Evolutionary conservation across 2,329 filamentous ascomycete species (phyloP).

Genomic region (Ambrosiella xylebori): DNA sequence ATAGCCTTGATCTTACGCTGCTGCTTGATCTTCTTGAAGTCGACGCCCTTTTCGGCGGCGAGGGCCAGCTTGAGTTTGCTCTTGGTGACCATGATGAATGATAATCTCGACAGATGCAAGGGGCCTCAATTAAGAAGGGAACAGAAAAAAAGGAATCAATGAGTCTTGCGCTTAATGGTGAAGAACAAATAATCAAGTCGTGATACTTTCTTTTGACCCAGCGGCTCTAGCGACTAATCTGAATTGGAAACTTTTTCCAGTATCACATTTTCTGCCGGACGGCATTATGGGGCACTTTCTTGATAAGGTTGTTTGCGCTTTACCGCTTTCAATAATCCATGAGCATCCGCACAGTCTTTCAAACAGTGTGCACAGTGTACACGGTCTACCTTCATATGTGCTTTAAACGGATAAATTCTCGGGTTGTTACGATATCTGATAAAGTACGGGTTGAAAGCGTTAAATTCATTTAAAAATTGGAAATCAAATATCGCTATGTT

Average conservation of each 20-base stretch:
- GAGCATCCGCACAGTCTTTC: background rate
- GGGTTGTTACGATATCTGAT: too few species aligned
- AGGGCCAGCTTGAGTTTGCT: conserved; percentile 37
- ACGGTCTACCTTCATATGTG: too few species aligned
- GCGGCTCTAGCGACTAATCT: background rate
- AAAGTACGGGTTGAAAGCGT: too few species aligned
- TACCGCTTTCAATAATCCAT: conserved; percentile 6
- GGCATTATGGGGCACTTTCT: conserved; percentile 10
- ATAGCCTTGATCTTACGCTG: conserved; percentile 30
- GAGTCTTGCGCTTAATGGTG: background rate
- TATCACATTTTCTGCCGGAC: conserved; percentile 11
- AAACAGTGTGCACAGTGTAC: background rate
- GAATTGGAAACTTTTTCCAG: conserved; percentile 8
- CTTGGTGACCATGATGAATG: conserved; percentile 24
- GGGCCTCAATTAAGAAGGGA: background rate
- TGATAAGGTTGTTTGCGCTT: conserved; percentile 5
- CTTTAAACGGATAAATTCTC: too few species aligned
- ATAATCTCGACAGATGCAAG: background rate
- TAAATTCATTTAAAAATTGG: too few species aligned
- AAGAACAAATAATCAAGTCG: background rate
- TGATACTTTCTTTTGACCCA: background rate
- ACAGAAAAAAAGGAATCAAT: background rate
- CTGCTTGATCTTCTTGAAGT: conserved; percentile 35
- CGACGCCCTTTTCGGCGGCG: conserved; percentile 35
- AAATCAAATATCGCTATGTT: too few species aligned